Evolutionary conservation across 192 early-diverging fungal species (phyloP), one percentile per base, ranked within the genome.

Genomic region (Lunasporangiospora selenospora): DNA sequence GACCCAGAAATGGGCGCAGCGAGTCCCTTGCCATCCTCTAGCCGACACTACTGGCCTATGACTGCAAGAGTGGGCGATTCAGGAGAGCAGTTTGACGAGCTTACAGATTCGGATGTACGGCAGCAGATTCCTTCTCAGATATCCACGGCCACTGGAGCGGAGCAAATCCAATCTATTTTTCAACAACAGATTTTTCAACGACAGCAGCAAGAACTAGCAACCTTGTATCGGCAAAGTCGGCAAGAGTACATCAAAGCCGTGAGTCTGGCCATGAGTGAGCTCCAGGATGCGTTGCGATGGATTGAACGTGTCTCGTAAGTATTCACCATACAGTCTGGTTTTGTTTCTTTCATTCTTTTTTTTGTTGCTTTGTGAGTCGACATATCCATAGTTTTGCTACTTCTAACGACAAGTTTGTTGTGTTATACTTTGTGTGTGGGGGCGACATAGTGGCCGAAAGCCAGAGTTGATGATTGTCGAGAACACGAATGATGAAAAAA

Each of bases 251-350:
- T 71, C 23, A 39, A 41, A 18, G 23, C 18, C 16, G 42, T 34
- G 1, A 56, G 55, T 30, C 24, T 47, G 29, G 36, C 69, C 15
- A 38, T 73, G 11, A 58, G 60, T 19, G 69, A 62, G 32, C 43
- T 73, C 40, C 58, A 73, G 55, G 69, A 73, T 46, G 39, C 53
- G 5, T 21, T 63, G 1, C 34, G 53, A 1, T 73, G 69, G 69
- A 50, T 73, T 23, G 40, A 62, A 24, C 60, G 59, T 5, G 33
- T 27, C 2, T 45, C 33, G 69, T 73, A 58, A 46, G 45, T 32
- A 23, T 39, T 62, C 9, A 29, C 31, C 12, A 39, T 24, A 19
- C 4, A 3, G 29, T 32, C 13, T 36, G 26, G n/a, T n/a, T 38
- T 18, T 15, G 21, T 32, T 18, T 3, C 19, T n/a, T 6, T 2